Evolutionary conservation across 169 alveolate genomes (phyloP), one percentile per base, ranked within the genome.

Genomic region (Ophryocystis elektroscirrha): DNA sequence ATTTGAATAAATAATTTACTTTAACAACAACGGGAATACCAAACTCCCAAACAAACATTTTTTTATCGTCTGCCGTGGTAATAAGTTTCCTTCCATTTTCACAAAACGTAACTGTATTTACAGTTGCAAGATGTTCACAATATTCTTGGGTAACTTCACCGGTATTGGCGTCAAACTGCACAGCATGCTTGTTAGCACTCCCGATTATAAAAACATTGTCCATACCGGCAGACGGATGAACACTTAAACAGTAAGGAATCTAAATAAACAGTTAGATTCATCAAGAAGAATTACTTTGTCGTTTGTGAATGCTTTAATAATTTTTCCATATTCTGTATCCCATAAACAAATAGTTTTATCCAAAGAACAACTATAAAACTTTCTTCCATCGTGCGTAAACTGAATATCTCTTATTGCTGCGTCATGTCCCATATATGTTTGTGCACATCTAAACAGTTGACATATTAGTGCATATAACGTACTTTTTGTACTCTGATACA

Each of bases 291-390:
- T 28, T 5, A 48, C 7, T 7, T 78, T 82, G 45, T 74, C 69
- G 59, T 76, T 73, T 27, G 73, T 67, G 57, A 74, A 78, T 15
- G 81, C 72, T 47, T 78, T 45, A 16, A 75, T 73, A 7, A 78
- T 78, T 61, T 81, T 77, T 2, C 97, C 97, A 9, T 81, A 69
- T 69, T 88, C 97, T 5, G 93, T 83, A 56, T 88, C 97, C 95
- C 95, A 85, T 60, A 59, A 30, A 71, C 56, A 52, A 38, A 52
- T 39, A 32, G 42, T 52, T n/a, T 52, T 52, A 52, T 52, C 59
- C 5, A 30, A 52, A 19, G 59, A 39, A 9, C 42, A 51, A 27
- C 59, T 52, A 37, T 67, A 65, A 41, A 73, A 73, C 15, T 73
- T 54, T n/a, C 15, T 0, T 5, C 69, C 69, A 16, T 15, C 63